Conservation (phyloP, 2,329 filamentous ascomycete species). For the Microascus cirrosus region DNA sequence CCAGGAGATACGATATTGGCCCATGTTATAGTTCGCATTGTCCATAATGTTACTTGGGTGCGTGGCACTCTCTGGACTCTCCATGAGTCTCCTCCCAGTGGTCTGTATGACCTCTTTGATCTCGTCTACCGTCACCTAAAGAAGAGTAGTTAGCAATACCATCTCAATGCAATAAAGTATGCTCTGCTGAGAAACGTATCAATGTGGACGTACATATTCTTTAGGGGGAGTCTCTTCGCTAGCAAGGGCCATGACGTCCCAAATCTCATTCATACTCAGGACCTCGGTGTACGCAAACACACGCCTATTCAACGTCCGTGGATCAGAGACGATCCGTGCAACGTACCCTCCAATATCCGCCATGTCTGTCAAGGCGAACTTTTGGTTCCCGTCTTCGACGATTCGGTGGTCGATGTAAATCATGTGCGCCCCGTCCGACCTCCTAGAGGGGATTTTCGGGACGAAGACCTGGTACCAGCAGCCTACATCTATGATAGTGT, state of each 20-base stretch:
- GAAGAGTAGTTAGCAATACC: too few relatives aligned
- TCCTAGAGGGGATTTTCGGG: slow-evolving; percentile 15
- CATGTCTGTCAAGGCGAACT: slow-evolving; percentile 32
- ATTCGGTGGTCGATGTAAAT: slow-evolving; percentile 13
- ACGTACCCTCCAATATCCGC: slow-evolving; percentile 42
- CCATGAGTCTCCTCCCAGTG: too few relatives aligned
- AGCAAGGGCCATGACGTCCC: too few relatives aligned
- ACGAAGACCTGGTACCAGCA: slow-evolving; percentile 41
- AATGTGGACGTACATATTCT: too few relatives aligned
- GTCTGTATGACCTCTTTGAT: background rate
- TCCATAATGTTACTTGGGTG: too few relatives aligned
- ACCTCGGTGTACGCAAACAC: slow-evolving; percentile 37
- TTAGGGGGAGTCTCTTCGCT: too few relatives aligned
- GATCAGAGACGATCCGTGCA: slow-evolving; percentile 37
- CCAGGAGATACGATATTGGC: slow-evolving; percentile 31
- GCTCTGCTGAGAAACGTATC: too few relatives aligned
- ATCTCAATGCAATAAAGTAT: too few relatives aligned
- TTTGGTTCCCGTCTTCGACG: slow-evolving; percentile 30
- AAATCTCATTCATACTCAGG: slow-evolving; percentile 32
- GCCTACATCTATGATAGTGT: slow-evolving; percentile 47
- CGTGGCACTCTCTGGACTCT: too few relatives aligned
- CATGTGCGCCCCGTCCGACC: slow-evolving; percentile 12
- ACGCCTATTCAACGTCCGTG: slow-evolving; percentile 38
- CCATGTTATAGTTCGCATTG: too few relatives aligned
- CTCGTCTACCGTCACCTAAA: background rate